Percentiles rank a stretch among this genome's conserved stretches.
These are phyloP conservation scores for Quercus engelmannii DNA, from an alignment of 306 rosid species.

Conservation along the genomic window DNA sequence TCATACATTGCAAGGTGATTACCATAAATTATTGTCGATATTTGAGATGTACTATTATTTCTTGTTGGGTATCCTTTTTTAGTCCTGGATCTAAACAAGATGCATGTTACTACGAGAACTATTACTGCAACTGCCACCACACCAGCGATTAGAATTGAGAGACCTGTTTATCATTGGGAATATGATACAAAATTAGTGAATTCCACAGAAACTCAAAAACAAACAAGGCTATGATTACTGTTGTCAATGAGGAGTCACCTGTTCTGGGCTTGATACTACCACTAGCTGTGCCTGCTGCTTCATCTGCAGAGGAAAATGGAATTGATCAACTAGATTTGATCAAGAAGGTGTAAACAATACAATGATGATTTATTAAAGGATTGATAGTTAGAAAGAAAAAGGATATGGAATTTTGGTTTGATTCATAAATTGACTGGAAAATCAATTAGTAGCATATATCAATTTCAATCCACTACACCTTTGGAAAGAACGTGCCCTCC, in stretches of 20 bases:
- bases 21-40: background rate
- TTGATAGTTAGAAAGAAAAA: background rate
- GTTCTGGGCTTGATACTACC: background rate
- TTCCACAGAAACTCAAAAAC: background rate
- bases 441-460: background rate
- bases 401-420: background rate
- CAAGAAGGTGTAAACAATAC: background rate
- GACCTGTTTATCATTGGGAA: constrained; percentile 23
- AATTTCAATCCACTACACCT: constrained; percentile 23
- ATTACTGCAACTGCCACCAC: constrained; percentile 21
- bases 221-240: background rate
- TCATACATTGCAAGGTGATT: background rate
- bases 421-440: background rate
- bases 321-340: background rate
- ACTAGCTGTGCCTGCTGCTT: background rate
- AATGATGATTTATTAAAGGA: background rate
- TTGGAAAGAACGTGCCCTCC: constrained; percentile 24
- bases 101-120: constrained; percentile 24
- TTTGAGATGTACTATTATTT: constrained; percentile 24
- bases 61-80: background rate
- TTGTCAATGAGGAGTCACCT: constrained; percentile 7
- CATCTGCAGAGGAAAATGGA: constrained; percentile 18
- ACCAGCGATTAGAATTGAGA: constrained; percentile 39
- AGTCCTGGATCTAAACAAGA: constrained; percentile 21
- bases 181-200: background rate